Evolutionary conservation across 768 basidiomycete species (phyloP).

Genomic region (Rossbeevera mucosa): DNA sequence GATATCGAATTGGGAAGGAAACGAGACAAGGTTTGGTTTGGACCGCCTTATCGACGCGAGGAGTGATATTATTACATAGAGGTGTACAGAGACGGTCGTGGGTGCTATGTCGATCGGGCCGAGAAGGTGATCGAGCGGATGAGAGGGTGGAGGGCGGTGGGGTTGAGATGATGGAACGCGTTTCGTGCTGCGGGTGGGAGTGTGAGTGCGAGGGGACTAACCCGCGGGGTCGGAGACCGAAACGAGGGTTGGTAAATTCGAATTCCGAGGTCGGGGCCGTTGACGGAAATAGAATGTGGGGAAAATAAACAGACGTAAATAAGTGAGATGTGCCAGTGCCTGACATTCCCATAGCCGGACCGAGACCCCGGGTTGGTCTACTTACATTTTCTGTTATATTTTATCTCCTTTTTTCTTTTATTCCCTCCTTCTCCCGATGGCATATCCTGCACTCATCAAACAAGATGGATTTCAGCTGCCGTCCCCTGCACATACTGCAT

Average conservation of each 20-base stretch:
- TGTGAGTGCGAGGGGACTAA: neutral
- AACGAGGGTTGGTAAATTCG: conserved; percentile 8
- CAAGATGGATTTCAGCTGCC: conserved; percentile 74
- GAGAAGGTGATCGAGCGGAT: neutral
- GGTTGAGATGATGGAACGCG: neutral
- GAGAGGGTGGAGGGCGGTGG: neutral
- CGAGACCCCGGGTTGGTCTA: conserved; percentile 26
- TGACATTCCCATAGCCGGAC: conserved; percentile 31
- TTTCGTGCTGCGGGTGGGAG: neutral
- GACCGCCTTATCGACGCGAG: neutral
- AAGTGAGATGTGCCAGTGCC: conserved; percentile 11
- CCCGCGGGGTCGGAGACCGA: neutral
- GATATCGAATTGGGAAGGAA: neutral
- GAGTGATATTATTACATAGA: neutral
- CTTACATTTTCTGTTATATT: neutral
- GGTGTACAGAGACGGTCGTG: neutral
- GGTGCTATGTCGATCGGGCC: neutral
- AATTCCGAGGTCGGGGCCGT: conserved; percentile 15
- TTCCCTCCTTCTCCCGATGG: conserved; percentile 12
- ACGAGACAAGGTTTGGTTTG: neutral
- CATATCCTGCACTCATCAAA: conserved; percentile 39
- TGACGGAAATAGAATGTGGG: conserved; percentile 19
- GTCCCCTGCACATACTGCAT: conserved; percentile 36
- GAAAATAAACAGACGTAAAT: conserved; percentile 15
- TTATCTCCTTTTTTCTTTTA: neutral